Conservation (phyloP, 768 basidiomycete species). For the Candolleomyces eurysporus region DNA sequence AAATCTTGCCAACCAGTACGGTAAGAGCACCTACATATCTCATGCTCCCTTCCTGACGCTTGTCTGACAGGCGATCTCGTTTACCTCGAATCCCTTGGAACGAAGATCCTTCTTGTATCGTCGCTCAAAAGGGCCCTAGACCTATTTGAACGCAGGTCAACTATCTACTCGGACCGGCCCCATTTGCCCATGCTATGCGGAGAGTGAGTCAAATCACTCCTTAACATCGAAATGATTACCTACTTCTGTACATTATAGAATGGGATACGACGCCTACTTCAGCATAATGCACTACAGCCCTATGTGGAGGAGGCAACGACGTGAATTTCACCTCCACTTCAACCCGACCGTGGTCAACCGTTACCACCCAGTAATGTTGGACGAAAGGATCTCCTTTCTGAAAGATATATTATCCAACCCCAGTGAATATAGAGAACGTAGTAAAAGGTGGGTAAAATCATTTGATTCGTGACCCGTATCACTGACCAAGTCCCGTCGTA, state of each 20-base stretch:
- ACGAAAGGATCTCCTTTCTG: background rate
- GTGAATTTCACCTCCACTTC: slow-evolving; percentile 9
- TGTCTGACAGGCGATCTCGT: slow-evolving; percentile 13
- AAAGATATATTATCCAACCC: background rate
- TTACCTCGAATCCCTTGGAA: slow-evolving; percentile 14
- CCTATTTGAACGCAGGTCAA: slow-evolving; percentile 11
- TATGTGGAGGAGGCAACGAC: slow-evolving; percentile 11
- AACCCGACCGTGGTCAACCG: slow-evolving; percentile 2
- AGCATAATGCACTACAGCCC: slow-evolving; percentile 18
- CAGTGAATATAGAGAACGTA: background rate
- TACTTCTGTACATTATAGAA: slow-evolving; percentile 11
- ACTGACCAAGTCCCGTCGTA: background rate
- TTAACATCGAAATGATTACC: background rate
- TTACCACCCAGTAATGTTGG: slow-evolving; percentile 1
- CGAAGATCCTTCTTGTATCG: slow-evolving; percentile 8
- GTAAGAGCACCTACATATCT: slow-evolving; percentile 5
- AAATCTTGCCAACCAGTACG: slow-evolving; percentile 12
- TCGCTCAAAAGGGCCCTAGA: slow-evolving; percentile 8
- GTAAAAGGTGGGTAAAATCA: background rate
- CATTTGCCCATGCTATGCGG: slow-evolving; percentile 19
- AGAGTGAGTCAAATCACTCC: slow-evolving; percentile 9
- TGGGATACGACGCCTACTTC: slow-evolving; percentile 24
- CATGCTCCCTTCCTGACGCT: background rate
- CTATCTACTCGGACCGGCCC: slow-evolving; percentile 22
- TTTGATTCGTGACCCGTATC: background rate